These are phyloP conservation scores for Ormosia semicastrata DNA, from an alignment of 306 rosid species.

Conservation along the genomic window DNA sequence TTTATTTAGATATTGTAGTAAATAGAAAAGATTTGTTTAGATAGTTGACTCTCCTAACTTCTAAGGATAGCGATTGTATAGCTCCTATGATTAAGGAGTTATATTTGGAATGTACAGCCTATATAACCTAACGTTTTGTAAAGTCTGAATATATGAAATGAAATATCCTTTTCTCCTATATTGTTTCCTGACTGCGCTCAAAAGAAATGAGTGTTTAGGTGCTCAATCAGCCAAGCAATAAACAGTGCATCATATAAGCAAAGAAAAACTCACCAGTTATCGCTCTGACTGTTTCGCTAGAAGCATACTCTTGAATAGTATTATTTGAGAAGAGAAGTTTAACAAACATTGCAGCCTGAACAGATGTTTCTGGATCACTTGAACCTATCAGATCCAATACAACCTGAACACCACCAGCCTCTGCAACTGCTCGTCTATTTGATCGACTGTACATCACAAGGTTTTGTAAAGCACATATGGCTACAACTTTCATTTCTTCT, in stretches of 20 bases:
- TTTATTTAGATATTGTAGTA: too few species aligned
- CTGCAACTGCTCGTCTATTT: constrained; percentile 97
- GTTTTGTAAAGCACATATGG: constrained; percentile 96
- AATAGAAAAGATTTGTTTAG: too few species aligned
- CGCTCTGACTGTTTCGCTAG: constrained; percentile 96
- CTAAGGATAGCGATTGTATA: too few species aligned
- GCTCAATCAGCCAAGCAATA: neutral
- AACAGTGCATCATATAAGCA: constrained; percentile 18
- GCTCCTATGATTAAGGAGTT: too few species aligned
- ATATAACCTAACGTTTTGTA: too few species aligned
- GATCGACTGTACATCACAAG: constrained; percentile 97
- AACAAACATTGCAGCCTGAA: constrained; percentile 97
- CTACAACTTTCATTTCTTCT: constrained; percentile 99
- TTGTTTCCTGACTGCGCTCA: too few species aligned
- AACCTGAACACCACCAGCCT: constrained; percentile 99
- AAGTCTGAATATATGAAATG: too few species aligned
- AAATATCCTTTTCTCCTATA: too few species aligned
- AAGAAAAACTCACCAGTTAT: constrained; percentile 77
- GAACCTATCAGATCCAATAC: constrained; percentile 95
- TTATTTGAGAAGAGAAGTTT: constrained; percentile 96
- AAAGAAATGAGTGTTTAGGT: neutral
- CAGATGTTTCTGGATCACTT: constrained; percentile 87
- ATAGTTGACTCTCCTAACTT: too few species aligned
- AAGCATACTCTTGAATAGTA: constrained; percentile 98
- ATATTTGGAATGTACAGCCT: too few species aligned